Percentiles rank a stretch among this genome's conserved stretches.
phyloP scores from a whole-genome alignment of 75 land plant genomes.

The Larix kaempferi region DNA sequence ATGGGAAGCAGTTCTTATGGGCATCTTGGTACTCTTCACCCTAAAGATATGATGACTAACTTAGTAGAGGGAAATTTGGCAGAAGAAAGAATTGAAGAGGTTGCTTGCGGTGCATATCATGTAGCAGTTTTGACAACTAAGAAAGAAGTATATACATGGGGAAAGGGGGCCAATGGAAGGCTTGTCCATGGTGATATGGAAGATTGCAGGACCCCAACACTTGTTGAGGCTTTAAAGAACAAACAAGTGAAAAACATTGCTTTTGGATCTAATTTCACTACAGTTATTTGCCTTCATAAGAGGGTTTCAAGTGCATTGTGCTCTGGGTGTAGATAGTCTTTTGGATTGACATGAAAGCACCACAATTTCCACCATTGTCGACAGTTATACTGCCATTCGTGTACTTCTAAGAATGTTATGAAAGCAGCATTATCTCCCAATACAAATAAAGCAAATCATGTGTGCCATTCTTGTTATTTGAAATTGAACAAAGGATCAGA shows the following conservation, averaged over 20 bases:
- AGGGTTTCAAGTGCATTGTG: slow-evolving; percentile 58
- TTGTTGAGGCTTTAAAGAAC: slow-evolving; percentile 62
- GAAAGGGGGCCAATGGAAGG: slow-evolving; percentile 72
- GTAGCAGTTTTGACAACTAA: slow-evolving; percentile 66
- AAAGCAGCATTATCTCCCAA: slow-evolving; percentile 75
- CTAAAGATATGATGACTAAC: slow-evolving; percentile 67
- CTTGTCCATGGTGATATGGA: slow-evolving; percentile 67
- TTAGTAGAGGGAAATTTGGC: slow-evolving; percentile 40
- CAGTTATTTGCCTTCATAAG: slow-evolving; percentile 71
- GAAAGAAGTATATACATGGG: slow-evolving; percentile 75
- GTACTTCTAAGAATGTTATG: slow-evolving; percentile 59
- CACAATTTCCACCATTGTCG: slow-evolving; percentile 89
- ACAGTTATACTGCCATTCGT: slow-evolving; percentile 65
- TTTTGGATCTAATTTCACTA: slow-evolving; percentile 75
- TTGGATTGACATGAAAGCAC: slow-evolving; percentile 82
- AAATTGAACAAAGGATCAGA: slow-evolving; percentile 58
- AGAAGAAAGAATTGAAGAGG: slow-evolving; percentile 42
- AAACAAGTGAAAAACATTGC: slow-evolving; percentile 69
- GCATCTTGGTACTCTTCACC: slow-evolving; percentile 70
- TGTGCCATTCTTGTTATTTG: slow-evolving; percentile 72
- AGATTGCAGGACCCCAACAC: slow-evolving; percentile 49
- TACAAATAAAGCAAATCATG: slow-evolving; percentile 62
- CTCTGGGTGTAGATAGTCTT: slow-evolving; percentile 59
- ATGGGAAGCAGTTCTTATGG: slow-evolving; percentile 92
- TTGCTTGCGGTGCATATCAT: slow-evolving; percentile 78